These are phyloP conservation scores for Aspergillus ibericus DNA, from an alignment of 2,329 filamentous ascomycete species.

Conservation along the genomic window DNA sequence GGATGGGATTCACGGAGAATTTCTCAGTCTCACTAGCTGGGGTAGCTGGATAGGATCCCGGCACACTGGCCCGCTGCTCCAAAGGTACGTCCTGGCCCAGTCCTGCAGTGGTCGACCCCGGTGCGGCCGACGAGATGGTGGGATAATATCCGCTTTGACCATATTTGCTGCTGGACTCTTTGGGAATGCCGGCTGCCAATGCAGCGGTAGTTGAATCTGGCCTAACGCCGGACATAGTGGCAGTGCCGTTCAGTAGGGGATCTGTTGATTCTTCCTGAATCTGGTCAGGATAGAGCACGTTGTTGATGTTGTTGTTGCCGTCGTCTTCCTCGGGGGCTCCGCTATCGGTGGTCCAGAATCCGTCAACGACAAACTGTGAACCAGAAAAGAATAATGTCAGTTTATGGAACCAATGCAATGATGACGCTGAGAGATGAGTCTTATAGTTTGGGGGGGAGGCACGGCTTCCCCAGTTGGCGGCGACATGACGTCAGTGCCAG, in stretches of 20 bases:
- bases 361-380: slow-evolving; percentile 87
- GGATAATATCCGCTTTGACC: slow-evolving; percentile 28
- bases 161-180: slow-evolving; percentile 27
- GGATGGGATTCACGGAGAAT: slow-evolving; percentile 57
- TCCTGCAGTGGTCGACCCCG: slow-evolving; percentile 67
- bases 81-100: slow-evolving; percentile 68
- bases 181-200: slow-evolving; percentile 37
- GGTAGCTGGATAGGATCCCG: slow-evolving; percentile 72
- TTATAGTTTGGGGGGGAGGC: slow-evolving; percentile 24
- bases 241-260: slow-evolving; percentile 18
- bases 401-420: slow-evolving; percentile 15
- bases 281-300: slow-evolving; percentile 76
- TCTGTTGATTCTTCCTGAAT: slow-evolving; percentile 47
- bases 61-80: slow-evolving; percentile 54
- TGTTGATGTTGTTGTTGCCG: slow-evolving; percentile 83
- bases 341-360: slow-evolving; percentile 81
- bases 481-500: slow-evolving; percentile 25
- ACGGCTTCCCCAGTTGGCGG: not conserved
- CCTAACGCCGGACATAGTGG: slow-evolving; percentile 60
- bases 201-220: slow-evolving; percentile 71
- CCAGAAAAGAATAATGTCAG: slow-evolving; percentile 10
- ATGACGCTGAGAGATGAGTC: slow-evolving; percentile 14
- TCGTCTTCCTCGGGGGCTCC: slow-evolving; percentile 80
- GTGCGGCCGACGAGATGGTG: slow-evolving; percentile 65
- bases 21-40: slow-evolving; percentile 55